Percentiles rank a stretch among this genome's conserved stretches.
phyloP scores from a whole-genome alignment of 2,329 filamentous ascomycete species.

The Aspergillus japonicus region DNA sequence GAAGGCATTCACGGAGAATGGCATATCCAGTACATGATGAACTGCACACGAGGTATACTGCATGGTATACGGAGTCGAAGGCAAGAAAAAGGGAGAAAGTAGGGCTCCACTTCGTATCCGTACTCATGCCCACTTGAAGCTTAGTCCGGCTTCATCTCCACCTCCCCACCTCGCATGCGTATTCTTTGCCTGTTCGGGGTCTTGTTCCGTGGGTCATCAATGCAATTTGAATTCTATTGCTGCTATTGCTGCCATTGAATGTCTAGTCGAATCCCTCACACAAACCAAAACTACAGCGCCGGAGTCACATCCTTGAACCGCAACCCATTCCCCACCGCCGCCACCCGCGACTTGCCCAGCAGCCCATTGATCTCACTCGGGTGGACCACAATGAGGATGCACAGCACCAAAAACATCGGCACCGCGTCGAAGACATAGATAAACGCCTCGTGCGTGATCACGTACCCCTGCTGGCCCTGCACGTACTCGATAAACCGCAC shows the following conservation, averaged over 20 bases:
- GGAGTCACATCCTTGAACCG: neutral
- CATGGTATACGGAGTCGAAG: too few relatives aligned
- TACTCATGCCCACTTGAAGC: neutral
- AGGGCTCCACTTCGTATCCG: neutral
- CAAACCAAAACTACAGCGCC: neutral
- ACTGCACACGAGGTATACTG: too few relatives aligned
- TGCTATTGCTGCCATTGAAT: too few relatives aligned
- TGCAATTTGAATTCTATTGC: neutral
- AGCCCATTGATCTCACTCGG: constrained; percentile 6
- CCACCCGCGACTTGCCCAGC: constrained; percentile 1
- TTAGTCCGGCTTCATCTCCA: neutral
- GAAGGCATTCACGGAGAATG: too few relatives aligned
- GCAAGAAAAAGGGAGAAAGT: neutral
- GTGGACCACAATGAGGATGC: neutral
- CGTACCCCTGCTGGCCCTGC: constrained; percentile 24
- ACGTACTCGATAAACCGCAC: constrained; percentile 34
- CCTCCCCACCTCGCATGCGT: neutral
- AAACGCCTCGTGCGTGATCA: constrained; percentile 30
- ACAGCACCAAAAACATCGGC: constrained; percentile 26
- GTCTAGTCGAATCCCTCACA: too few relatives aligned
- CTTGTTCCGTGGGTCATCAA: neutral
- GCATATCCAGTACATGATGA: too few relatives aligned
- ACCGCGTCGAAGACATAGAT: constrained; percentile 33
- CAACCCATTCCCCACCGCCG: constrained; percentile 2
- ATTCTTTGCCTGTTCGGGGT: neutral